phyloP scores from a whole-genome alignment of 192 early-diverging fungal species.

The Coemansia sp. region DNA sequence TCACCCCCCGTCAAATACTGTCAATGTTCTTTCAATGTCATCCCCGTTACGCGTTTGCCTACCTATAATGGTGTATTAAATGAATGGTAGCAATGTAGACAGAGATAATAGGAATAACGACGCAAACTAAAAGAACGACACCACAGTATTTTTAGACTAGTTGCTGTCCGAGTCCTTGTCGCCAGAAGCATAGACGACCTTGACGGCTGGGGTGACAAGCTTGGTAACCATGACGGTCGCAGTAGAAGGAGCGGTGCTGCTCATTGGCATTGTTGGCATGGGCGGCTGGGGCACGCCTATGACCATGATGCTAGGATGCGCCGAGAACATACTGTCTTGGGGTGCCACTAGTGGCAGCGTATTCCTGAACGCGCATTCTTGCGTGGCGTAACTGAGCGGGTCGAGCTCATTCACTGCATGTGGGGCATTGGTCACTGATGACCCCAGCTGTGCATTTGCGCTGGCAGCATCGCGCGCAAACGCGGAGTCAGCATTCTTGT shows the following conservation, averaged over 20 bases:
- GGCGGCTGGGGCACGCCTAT: conserved; percentile 28
- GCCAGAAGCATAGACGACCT: conserved; percentile 25
- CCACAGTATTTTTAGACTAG: no score
- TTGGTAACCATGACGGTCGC: conserved; percentile 43
- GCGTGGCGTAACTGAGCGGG: conserved; percentile 45
- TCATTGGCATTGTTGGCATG: neutral
- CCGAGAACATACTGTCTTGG: conserved; percentile 2
- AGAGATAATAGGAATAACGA: no score
- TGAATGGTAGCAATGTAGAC: no score
- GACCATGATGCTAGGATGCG: conserved; percentile 32
- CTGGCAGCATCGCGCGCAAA: conserved; percentile 33
- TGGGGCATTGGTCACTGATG: neutral
- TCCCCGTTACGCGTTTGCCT: neutral
- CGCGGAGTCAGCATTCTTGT: conserved; percentile 28
- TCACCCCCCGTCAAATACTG: no score
- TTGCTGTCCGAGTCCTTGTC: no score
- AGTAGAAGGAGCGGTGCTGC: conserved; percentile 12
- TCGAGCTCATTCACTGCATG: conserved; percentile 46
- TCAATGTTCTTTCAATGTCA: neutral
- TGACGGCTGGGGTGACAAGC: conserved; percentile 34
- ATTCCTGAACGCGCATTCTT: conserved; percentile 26
- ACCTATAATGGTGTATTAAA: no score
- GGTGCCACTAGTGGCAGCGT: conserved; percentile 15
- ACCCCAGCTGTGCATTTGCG: neutral
- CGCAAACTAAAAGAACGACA: neutral